These are phyloP conservation scores for Fusarium denticulatum DNA, from an alignment of 2,329 filamentous ascomycete species.

Conservation along the genomic window DNA sequence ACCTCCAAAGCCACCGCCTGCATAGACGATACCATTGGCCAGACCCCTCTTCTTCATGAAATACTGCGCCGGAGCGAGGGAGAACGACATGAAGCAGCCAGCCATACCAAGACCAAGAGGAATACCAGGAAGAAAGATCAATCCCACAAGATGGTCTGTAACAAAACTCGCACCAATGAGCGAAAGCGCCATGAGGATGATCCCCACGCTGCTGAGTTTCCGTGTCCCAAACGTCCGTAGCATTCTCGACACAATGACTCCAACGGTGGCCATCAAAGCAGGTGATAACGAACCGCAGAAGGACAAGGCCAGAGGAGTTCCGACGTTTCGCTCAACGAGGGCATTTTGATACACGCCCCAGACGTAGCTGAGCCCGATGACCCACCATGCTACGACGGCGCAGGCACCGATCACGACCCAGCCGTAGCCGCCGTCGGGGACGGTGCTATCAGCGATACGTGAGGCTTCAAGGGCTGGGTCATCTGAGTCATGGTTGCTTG, in stretches of 20 bases:
- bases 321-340: slow-evolving; percentile 59
- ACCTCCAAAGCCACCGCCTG: slow-evolving; percentile 66
- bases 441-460: slow-evolving; percentile 30
- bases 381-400: slow-evolving; percentile 55
- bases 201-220: slow-evolving; percentile 10
- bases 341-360: slow-evolving; percentile 71
- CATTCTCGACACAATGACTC: slow-evolving; percentile 24
- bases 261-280: slow-evolving; percentile 32
- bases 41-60: slow-evolving; percentile 63
- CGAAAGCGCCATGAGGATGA: slow-evolving; percentile 11
- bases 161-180: slow-evolving; percentile 27
- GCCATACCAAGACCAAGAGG: slow-evolving; percentile 47
- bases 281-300: slow-evolving; percentile 64
- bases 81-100: slow-evolving; percentile 35
- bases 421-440: slow-evolving; percentile 44
- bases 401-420: slow-evolving; percentile 43
- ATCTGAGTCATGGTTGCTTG: background rate
- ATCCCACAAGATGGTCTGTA: slow-evolving; percentile 39
- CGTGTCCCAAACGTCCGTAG: slow-evolving; percentile 20
- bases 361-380: slow-evolving; percentile 64
- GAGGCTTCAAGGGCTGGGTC: slow-evolving; percentile 39
- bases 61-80: slow-evolving; percentile 56
- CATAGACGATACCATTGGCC: slow-evolving; percentile 65
- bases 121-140: slow-evolving; percentile 44
- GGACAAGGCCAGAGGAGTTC: slow-evolving; percentile 60